Conservation (phyloP, 441 rosid species). For the Populus hybrid region DNA sequence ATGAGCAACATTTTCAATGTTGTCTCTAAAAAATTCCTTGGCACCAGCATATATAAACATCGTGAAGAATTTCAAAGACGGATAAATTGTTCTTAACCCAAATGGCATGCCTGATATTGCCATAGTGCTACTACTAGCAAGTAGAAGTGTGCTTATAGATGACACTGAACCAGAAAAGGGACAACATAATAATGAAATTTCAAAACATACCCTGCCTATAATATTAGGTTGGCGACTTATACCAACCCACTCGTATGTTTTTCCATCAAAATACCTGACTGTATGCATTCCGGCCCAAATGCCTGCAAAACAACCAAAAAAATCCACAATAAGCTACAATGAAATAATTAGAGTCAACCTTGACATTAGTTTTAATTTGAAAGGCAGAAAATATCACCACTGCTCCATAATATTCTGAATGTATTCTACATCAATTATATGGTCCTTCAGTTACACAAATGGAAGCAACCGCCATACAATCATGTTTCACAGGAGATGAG, state of each 20-base stretch:
- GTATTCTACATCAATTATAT: not conserved
- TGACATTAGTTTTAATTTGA: not conserved
- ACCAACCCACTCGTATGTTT: conserved; percentile 98
- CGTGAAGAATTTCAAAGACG: not conserved
- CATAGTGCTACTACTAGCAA: not conserved
- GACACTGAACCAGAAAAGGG: not conserved
- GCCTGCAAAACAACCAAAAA: conserved; percentile 45
- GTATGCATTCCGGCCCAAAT: conserved; percentile 99
- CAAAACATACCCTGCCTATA: conserved; percentile 62
- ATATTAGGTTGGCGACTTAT: conserved; percentile 97
- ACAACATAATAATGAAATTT: not conserved
- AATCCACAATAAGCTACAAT: not conserved
- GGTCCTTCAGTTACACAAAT: not conserved
- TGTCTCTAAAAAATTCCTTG: not conserved
- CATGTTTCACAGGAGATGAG: not conserved
- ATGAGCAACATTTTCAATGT: not conserved
- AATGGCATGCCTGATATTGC: not conserved
- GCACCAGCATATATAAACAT: too few relatives aligned
- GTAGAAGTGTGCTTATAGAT: not conserved
- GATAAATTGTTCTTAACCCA: not conserved
- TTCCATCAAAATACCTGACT: conserved; percentile 94
- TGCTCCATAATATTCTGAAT: not conserved
- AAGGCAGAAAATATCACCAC: not conserved
- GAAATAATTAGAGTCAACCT: not conserved
- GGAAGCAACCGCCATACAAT: not conserved